These are phyloP conservation scores for Austroboletus rostrupii DNA, from an alignment of 1,284 basidiomycete species.

Conservation along the genomic window DNA sequence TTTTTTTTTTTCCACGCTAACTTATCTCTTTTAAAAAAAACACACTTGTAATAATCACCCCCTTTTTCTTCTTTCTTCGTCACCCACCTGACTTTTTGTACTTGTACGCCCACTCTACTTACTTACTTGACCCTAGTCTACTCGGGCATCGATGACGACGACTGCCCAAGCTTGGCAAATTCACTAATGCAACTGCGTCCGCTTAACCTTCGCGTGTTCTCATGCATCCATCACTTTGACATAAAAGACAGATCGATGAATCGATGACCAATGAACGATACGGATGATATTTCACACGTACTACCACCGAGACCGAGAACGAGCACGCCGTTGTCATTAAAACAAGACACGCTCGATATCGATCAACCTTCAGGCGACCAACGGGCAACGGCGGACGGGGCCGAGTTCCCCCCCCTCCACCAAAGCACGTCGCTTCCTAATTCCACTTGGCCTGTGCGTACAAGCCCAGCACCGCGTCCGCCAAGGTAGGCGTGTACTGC, in stretches of 20 bases:
- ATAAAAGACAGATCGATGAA: too few species aligned
- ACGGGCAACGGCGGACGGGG: too few species aligned
- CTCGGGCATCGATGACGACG: background rate
- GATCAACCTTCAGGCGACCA: too few species aligned
- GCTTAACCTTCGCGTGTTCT: background rate
- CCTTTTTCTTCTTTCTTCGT: background rate
- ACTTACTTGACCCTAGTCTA: background rate
- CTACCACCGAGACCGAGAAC: background rate
- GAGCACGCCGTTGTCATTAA: too few species aligned
- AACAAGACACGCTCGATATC: background rate
- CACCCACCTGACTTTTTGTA: background rate
- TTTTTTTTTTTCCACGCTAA: background rate
- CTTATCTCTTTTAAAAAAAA: constrained; percentile 18
- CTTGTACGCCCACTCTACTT: background rate
- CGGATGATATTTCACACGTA: background rate
- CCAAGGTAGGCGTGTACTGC: constrained; percentile 48
- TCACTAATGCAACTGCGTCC: background rate
- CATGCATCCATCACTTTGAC: too few species aligned
- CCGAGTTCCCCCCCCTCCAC: too few species aligned
- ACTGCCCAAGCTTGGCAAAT: too few species aligned
- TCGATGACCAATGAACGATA: too few species aligned
- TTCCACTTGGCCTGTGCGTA: constrained; percentile 65
- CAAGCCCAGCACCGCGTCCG: constrained; percentile 51
- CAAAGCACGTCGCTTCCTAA: constrained; percentile 22
- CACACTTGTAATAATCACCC: background rate